phyloP scores from a whole-genome alignment of 441 rosid genomes.

The Dalechampia spathulata region DNA sequence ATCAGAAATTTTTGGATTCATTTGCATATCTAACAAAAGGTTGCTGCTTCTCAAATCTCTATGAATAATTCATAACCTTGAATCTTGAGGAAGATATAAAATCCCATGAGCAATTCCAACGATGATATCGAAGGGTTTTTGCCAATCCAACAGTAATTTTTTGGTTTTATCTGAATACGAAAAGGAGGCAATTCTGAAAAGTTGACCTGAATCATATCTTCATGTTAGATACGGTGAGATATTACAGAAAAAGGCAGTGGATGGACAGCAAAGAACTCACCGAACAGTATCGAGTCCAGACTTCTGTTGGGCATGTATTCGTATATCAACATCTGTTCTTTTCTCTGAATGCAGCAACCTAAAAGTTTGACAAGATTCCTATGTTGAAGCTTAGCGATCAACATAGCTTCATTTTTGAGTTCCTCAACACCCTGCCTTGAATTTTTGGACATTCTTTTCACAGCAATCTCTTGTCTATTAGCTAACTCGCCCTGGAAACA shows the following conservation, averaged over 20 bases:
- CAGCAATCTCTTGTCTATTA: neutral
- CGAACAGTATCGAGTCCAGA: slow-evolving; percentile 3
- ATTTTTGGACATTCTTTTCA: neutral
- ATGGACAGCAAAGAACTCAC: neutral
- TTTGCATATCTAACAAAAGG: neutral
- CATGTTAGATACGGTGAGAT: neutral
- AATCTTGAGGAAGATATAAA: slow-evolving; percentile 6
- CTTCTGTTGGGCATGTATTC: slow-evolving; percentile 13
- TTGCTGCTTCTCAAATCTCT: slow-evolving; percentile 8
- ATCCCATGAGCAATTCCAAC: slow-evolving; percentile 6
- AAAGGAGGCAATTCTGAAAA: neutral
- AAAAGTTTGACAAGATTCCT: neutral
- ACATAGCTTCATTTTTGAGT: slow-evolving; percentile 8
- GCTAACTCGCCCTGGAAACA: neutral
- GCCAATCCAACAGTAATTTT: neutral
- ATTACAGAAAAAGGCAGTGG: too few relatives aligned
- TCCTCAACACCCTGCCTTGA: slow-evolving; percentile 10
- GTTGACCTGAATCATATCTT: neutral
- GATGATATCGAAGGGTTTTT: neutral
- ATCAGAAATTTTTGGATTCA: slow-evolving; percentile 11
- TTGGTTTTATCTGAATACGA: neutral
- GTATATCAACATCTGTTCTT: slow-evolving; percentile 1
- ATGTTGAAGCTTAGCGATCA: slow-evolving; percentile 6
- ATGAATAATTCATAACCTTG: slow-evolving; percentile 6
- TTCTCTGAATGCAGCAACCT: slow-evolving; percentile 6